Percentiles rank a stretch among this genome's conserved stretches.
Evolutionary conservation across 768 basidiomycete species (phyloP).

Genomic region (Pisolithus sp.): DNA sequence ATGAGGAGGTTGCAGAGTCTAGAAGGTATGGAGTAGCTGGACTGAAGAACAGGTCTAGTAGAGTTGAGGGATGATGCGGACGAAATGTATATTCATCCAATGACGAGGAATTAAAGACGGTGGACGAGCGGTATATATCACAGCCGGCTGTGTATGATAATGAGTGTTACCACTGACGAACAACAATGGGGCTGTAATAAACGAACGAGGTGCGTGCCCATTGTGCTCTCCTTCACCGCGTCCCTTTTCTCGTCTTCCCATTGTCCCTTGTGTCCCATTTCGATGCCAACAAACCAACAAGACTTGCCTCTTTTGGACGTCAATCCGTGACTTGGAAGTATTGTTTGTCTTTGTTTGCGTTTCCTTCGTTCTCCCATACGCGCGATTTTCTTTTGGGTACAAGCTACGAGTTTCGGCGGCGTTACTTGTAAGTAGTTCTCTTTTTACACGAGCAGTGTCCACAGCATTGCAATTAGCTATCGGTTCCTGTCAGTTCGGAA

Average conservation of each 20-base stretch:
- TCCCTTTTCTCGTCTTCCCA: conserved; percentile 19
- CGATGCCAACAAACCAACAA: conserved; percentile 11
- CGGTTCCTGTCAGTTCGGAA: not conserved
- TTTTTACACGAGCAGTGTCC: too few species aligned
- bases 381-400: too few species aligned
- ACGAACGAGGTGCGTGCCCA: conserved; percentile 1
- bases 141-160: conserved; percentile 1
- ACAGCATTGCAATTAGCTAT: not conserved
- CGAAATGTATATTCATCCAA: not conserved
- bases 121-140: conserved; percentile 15
- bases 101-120: not conserved
- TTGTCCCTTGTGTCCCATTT: conserved; percentile 19
- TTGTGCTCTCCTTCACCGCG: conserved; percentile 1
- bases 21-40: not conserved
- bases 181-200: conserved; percentile 9
- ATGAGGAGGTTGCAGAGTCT: not conserved
- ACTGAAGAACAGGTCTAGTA: not conserved
- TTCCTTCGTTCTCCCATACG: too few species aligned
- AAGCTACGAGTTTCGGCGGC: too few species aligned
- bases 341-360: conserved; percentile 13
- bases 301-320: conserved; percentile 10
- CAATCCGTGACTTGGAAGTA: conserved; percentile 7
- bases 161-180: conserved; percentile 7
- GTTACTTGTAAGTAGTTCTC: too few species aligned
- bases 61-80: conserved; percentile 1